These are phyloP conservation scores for Rhododendron molle DNA, from an alignment of 148 eudicot species.

Conservation along the genomic window DNA sequence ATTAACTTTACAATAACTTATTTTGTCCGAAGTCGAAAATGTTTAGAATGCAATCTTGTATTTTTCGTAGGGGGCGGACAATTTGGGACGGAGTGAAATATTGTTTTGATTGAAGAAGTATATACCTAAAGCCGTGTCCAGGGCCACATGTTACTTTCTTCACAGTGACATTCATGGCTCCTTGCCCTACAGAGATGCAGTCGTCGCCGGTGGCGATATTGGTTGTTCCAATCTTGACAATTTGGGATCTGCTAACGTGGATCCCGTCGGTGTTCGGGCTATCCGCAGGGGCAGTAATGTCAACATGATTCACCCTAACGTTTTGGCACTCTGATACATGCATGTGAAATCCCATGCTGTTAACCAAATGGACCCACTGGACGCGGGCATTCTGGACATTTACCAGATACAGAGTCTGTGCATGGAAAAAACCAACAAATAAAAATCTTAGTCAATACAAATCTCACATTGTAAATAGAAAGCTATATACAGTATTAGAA, in stretches of 20 bases:
- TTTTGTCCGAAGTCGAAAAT: no score
- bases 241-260: slow-evolving; percentile 47
- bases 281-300: slow-evolving; percentile 41
- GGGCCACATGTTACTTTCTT: slow-evolving; percentile 60
- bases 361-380: slow-evolving; percentile 31
- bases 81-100: no score
- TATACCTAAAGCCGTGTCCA: slow-evolving; percentile 78
- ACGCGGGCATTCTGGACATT: slow-evolving; percentile 35
- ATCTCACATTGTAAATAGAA: neutral
- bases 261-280: slow-evolving; percentile 77
- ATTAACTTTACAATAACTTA: no score
- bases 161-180: slow-evolving; percentile 40
- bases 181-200: slow-evolving; percentile 65
- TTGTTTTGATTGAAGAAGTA: neutral
- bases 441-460: no score
- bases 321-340: slow-evolving; percentile 30
- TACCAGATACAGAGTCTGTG: slow-evolving; percentile 47
- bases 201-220: slow-evolving; percentile 64
- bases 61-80: no score
- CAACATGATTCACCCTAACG: slow-evolving; percentile 29
- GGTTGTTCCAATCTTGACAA: slow-evolving; percentile 30
- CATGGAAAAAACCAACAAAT: neutral
- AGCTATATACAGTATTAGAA: no score
- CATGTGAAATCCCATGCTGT: slow-evolving; percentile 74
- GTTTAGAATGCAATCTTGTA: no score